phyloP scores from a whole-genome alignment of 768 basidiomycete genomes.

The Xerocomellus chrysenteron region DNA sequence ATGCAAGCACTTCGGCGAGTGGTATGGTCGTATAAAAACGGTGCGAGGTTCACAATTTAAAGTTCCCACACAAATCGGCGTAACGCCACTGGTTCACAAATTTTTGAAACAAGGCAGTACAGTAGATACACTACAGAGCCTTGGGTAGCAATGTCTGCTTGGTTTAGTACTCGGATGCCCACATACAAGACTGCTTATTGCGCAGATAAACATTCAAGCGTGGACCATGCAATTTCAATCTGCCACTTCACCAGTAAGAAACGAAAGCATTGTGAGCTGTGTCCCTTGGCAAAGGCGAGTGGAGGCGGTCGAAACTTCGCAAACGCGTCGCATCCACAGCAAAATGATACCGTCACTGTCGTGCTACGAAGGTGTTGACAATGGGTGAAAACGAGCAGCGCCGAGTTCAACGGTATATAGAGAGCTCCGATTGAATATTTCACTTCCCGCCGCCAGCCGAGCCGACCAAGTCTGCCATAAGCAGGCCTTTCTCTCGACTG shows the following conservation, averaged over 20 bases:
- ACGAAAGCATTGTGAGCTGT: slow-evolving; percentile 73
- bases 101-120: background rate
- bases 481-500: slow-evolving; percentile 19
- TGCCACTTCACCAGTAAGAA: slow-evolving; percentile 77
- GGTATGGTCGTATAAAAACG: slow-evolving; percentile 16
- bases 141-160: slow-evolving; percentile 41
- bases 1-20: background rate
- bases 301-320: slow-evolving; percentile 30
- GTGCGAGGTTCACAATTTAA: slow-evolving; percentile 14
- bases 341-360: background rate
- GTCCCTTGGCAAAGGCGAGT: slow-evolving; percentile 77
- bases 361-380: background rate
- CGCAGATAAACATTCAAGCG: slow-evolving; percentile 66
- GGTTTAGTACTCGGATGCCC: slow-evolving; percentile 82
- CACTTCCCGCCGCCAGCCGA: slow-evolving; percentile 20
- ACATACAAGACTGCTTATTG: slow-evolving; percentile 34
- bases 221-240: slow-evolving; percentile 63
- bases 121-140: background rate
- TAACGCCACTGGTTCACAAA: background rate
- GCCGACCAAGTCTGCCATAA: slow-evolving; percentile 13
- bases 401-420: background rate
- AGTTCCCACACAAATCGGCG: slow-evolving; percentile 28
- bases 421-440: slow-evolving; percentile 26
- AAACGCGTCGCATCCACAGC: background rate
- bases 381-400: background rate